Conservation (phyloP, 2,329 filamentous ascomycete genomes). For the Ceratocystis ficicola region DNA sequence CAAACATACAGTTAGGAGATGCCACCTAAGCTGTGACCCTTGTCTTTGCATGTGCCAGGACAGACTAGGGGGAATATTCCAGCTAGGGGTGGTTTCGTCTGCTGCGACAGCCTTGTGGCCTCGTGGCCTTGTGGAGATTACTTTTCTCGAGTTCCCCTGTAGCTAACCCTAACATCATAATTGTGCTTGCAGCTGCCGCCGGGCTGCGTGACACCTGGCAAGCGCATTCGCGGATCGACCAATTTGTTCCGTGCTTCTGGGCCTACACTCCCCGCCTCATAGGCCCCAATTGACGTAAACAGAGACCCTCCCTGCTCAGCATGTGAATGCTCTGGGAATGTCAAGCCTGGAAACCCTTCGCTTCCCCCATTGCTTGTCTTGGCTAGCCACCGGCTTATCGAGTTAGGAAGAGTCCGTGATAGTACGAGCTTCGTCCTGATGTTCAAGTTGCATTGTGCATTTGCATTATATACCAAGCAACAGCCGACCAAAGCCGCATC, state of each 20-base stretch:
- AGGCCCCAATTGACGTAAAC: not conserved
- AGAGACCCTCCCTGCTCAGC: not conserved
- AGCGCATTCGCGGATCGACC: not conserved
- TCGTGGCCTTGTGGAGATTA: too few relatives aligned
- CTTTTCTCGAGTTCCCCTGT: not conserved
- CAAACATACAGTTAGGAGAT: conserved; percentile 1
- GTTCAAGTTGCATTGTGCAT: too few relatives aligned
- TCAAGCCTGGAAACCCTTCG: not conserved
- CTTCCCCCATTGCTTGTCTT: not conserved
- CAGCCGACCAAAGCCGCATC: not conserved
- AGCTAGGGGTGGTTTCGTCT: not conserved
- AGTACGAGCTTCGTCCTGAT: not conserved
- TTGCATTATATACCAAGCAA: not conserved
- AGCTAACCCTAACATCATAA: not conserved
- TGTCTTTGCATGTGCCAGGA: not conserved
- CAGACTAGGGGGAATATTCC: not conserved
- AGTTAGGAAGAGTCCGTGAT: conserved; percentile 3
- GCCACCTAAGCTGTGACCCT: conserved; percentile 16
- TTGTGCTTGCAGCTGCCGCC: not conserved
- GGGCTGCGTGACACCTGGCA: not conserved
- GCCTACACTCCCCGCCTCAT: not conserved
- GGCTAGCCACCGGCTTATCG: not conserved
- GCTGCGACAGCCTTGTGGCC: not conserved
- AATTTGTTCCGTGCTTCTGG: not conserved
- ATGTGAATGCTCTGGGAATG: not conserved